Evolutionary conservation across 108 stramenopile genomes (phyloP).

Genomic region (Skeletonema marinoi): DNA sequence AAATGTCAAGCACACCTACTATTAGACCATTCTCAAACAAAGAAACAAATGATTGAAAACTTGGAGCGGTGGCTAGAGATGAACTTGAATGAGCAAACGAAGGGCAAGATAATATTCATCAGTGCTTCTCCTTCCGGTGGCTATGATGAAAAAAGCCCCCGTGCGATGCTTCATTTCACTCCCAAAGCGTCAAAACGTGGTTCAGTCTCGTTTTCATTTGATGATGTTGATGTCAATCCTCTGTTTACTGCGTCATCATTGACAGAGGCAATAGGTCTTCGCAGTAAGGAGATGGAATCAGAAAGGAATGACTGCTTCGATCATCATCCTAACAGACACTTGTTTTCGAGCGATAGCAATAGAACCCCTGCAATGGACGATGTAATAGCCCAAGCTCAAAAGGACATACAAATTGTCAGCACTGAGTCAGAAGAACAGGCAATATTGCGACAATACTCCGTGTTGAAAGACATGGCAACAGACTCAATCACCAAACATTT

Average conservation of each 20-base stretch:
- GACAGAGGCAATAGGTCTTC: neutral
- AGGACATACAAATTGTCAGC: neutral
- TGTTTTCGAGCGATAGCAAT: too few species aligned
- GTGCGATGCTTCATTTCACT: neutral
- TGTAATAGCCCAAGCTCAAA: neutral
- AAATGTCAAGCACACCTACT: conserved; percentile 26
- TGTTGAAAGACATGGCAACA: conserved; percentile 37
- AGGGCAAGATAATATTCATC: conserved; percentile 2
- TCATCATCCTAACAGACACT: neutral
- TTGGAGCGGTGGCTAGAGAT: conserved; percentile 18
- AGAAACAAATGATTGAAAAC: conserved; percentile 19
- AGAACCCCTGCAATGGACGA: neutral
- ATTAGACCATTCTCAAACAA: conserved; percentile 7
- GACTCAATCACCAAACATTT: conserved; percentile 43
- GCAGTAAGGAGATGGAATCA: neutral
- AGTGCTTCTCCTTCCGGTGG: neutral
- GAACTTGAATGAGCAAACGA: neutral
- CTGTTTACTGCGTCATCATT: neutral
- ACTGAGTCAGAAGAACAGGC: conserved; percentile 45
- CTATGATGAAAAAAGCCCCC: neutral
- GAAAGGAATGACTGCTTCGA: neutral
- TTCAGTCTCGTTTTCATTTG: neutral
- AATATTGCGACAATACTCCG: conserved; percentile 34
- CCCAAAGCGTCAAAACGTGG: neutral
- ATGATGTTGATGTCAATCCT: neutral